phyloP scores from a whole-genome alignment of 1,139 yeast genomes.

The Wickerhamomyces sp. region DNA sequence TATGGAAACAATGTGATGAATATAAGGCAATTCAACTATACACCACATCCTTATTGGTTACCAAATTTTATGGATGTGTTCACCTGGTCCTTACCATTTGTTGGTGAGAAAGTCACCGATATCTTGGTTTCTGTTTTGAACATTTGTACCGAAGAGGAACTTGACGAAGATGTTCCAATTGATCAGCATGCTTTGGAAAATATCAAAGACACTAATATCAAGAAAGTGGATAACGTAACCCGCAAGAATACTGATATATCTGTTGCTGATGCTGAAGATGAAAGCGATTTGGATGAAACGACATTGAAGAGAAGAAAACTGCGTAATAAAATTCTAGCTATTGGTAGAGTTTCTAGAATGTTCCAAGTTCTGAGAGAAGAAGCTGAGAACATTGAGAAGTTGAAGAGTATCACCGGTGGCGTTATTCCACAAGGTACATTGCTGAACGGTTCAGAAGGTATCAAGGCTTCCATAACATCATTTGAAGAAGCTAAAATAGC shows the following conservation, averaged over 20 bases:
- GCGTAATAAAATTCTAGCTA: constrained; percentile 87
- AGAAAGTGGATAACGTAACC: constrained; percentile 1
- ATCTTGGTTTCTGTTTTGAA: constrained; percentile 87
- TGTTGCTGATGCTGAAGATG: constrained; percentile 3
- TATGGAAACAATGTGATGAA: constrained; percentile 93
- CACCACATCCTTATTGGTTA: constrained; percentile 96
- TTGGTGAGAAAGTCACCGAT: constrained; percentile 94
- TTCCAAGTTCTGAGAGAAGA: constrained; percentile 86
- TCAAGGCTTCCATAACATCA: constrained; percentile 60
- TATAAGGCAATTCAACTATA: constrained; percentile 86
- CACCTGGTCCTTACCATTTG: constrained; percentile 97
- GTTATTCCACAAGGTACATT: constrained; percentile 84
- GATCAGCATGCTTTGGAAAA: constrained; percentile 11
- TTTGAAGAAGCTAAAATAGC: constrained; percentile 85
- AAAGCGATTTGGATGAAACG: constrained; percentile 24
- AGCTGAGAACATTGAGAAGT: constrained; percentile 78
- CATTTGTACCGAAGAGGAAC: constrained; percentile 92
- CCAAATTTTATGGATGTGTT: constrained; percentile 98
- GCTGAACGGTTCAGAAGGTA: constrained; percentile 76
- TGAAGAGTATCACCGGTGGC: constrained; percentile 66
- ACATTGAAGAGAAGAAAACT: constrained; percentile 46
- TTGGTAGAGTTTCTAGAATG: constrained; percentile 93
- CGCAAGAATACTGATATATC: constrained; percentile 1
- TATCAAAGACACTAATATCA: constrained; percentile 1
- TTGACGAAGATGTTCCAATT: constrained; percentile 65